phyloP scores from a whole-genome alignment of 75 land plant species.

The Cupressus sempervirens region DNA sequence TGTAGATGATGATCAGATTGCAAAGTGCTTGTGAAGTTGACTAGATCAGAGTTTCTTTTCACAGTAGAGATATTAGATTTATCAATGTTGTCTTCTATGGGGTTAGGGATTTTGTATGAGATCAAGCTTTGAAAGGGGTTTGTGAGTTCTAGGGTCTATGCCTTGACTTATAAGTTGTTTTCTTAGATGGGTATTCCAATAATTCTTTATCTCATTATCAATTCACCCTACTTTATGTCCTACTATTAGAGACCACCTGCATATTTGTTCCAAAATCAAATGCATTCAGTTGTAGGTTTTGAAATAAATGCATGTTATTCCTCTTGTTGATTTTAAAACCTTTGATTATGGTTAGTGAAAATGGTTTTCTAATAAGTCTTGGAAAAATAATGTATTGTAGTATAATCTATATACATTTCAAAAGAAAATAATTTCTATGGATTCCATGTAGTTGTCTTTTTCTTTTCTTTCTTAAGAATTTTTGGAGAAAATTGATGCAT shows the following conservation, averaged over 20 bases:
- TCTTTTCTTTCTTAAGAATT: no score
- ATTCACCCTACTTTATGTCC: no score
- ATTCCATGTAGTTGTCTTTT: neutral
- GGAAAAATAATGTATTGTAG: neutral
- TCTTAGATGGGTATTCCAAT: slow-evolving; percentile 17
- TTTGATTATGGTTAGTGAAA: neutral
- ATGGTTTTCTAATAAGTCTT: neutral
- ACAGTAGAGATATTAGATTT: neutral
- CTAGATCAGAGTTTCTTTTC: neutral
- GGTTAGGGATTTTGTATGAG: neutral
- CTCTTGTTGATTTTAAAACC: neutral
- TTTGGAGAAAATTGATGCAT: neutral
- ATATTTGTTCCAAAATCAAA: no score
- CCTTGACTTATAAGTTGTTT: slow-evolving; percentile 12
- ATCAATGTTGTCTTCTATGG: neutral
- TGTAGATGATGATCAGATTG: neutral
- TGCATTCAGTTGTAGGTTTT: neutral
- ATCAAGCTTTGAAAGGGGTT: neutral
- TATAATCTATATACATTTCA: neutral
- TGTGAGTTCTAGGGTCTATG: slow-evolving; percentile 14
- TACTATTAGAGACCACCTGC: no score
- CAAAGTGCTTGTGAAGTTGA: neutral
- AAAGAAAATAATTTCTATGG: neutral
- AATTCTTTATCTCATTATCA: slow-evolving; percentile 17
- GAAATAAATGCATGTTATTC: neutral